Base-by-base conservation (phyloP, 345 rosid species). In the Triadica sebifera region DNA sequence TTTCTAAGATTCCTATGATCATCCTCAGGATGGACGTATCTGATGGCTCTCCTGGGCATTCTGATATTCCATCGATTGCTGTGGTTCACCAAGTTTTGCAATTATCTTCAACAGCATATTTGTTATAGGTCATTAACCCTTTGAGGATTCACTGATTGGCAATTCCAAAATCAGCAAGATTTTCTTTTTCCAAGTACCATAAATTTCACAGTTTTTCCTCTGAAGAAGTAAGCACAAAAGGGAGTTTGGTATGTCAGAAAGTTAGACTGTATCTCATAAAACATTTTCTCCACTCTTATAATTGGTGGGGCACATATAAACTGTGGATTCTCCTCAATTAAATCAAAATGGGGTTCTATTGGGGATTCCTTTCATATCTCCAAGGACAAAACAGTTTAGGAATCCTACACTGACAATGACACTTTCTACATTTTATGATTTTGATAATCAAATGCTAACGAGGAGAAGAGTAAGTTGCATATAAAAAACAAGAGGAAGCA, bases 21-120 rank as follows among this genome's bases (percentile, higher is more conserved):
- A 93, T 95, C 74, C 85, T 95, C 47, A 98, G 99, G 12, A 94
- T 94, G 97, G 99, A 94, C 80, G 99, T 94, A 4, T 91, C 98
- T 0, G 97, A 92, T 78, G 98, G 98, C 49, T 94, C 98, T 17
- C 98, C 98, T 50, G 97, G 97, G 58, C 89, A 82, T 69, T 85
- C 95, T 19, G 93, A 89, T 77, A 19, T 91, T 2, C 98, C 98
- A 24, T 94, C 98, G 6, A 82, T 94, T 82, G 98, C 98, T 73
- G 98, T 97, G 80, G 98, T 94, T 75, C 47, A 93, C 99, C n/a
- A n/a, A n/a, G n/a, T 91, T 95, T 95, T 16, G 98, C 98, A 79
- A 92, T 94, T 55, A 94, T 94, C 84, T 94, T 94, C 25, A 94
- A 77, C 9, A 94, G 90, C 62, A 91, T 82, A 87, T 94, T 92